Percentiles rank a stretch among this genome's conserved stretches.
phyloP scores from a whole-genome alignment of 2,329 filamentous ascomycete genomes.

The Microdochium trichocladiopsis region DNA sequence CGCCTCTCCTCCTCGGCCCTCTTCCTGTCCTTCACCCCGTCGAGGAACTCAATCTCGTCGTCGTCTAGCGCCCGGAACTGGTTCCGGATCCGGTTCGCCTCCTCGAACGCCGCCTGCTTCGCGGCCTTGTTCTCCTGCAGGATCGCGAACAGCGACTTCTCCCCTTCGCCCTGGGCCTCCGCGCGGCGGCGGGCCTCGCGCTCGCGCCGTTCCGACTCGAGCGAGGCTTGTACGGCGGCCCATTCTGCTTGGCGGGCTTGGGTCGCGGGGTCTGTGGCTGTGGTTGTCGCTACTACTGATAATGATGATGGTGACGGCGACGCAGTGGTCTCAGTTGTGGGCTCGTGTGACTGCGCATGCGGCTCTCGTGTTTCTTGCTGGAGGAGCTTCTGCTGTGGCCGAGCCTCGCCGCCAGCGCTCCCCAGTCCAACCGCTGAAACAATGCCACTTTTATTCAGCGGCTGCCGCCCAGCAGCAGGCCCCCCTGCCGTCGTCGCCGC shows the following conservation, averaged over 20 bases:
- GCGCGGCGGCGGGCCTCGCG: conserved; percentile 42
- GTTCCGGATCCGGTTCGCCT: conserved; percentile 62
- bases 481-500: too few relatives aligned
- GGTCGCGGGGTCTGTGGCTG: conserved; percentile 1
- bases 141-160: conserved; percentile 65
- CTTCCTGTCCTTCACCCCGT: conserved; percentile 44
- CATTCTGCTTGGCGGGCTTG: conserved; percentile 39
- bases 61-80: conserved; percentile 74
- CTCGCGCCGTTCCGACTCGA: conserved; percentile 52
- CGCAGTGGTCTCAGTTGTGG: neutral
- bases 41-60: conserved; percentile 71
- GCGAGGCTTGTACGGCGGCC: conserved; percentile 56
- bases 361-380: too few relatives aligned
- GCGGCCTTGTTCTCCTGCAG: conserved; percentile 81
- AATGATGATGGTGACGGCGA: conserved; percentile 7
- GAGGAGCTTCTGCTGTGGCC: too few relatives aligned
- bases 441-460: too few relatives aligned
- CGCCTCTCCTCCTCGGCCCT: conserved; percentile 46
- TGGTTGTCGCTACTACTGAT: neutral
- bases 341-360: too few relatives aligned
- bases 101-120: conserved; percentile 78
- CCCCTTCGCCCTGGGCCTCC: conserved; percentile 31
- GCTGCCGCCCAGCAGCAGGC: too few relatives aligned
- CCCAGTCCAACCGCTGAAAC: too few relatives aligned
- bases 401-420: too few relatives aligned